phyloP scores from a whole-genome alignment of 2,329 filamentous ascomycete species.

The Alternaria conjuncta region DNA sequence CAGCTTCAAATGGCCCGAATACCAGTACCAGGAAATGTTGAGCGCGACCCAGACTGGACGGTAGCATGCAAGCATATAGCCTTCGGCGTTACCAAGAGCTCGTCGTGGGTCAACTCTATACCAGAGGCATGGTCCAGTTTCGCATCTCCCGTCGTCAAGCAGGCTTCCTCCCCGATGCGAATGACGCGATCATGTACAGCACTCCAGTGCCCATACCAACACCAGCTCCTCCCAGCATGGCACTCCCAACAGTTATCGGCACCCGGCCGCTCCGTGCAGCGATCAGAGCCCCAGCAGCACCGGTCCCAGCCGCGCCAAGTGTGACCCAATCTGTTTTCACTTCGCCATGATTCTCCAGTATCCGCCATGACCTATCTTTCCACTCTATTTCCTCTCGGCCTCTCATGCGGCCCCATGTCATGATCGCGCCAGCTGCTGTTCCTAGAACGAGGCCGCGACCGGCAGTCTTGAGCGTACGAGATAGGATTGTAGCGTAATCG shows the following conservation, averaged over 20 bases:
- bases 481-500: slow-evolving; percentile 23
- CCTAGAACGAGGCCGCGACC: slow-evolving; percentile 57
- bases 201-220: slow-evolving; percentile 59
- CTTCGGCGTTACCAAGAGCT: background rate
- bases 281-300: slow-evolving; percentile 43
- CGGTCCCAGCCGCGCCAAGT: slow-evolving; percentile 51
- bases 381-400: slow-evolving; percentile 67
- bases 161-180: slow-evolving; percentile 21
- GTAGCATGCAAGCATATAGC: background rate
- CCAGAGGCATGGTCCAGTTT: background rate
- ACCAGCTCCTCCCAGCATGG: slow-evolving; percentile 54
- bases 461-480: slow-evolving; percentile 54
- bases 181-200: slow-evolving; percentile 47
- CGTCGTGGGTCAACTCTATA: background rate
- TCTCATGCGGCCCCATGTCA: slow-evolving; percentile 59
- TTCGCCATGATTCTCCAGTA: slow-evolving; percentile 64
- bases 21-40: background rate
- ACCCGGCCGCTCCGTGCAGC: slow-evolving; percentile 38
- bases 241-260: slow-evolving; percentile 44
- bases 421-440: slow-evolving; percentile 53
- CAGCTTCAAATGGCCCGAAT: background rate
- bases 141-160: slow-evolving; percentile 2
- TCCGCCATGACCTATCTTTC: slow-evolving; percentile 67
- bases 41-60: background rate
- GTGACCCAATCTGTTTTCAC: slow-evolving; percentile 64